Evolutionary conservation across 257 asterid species (phyloP).

Genomic region (Oldenlandia corymbosa): DNA sequence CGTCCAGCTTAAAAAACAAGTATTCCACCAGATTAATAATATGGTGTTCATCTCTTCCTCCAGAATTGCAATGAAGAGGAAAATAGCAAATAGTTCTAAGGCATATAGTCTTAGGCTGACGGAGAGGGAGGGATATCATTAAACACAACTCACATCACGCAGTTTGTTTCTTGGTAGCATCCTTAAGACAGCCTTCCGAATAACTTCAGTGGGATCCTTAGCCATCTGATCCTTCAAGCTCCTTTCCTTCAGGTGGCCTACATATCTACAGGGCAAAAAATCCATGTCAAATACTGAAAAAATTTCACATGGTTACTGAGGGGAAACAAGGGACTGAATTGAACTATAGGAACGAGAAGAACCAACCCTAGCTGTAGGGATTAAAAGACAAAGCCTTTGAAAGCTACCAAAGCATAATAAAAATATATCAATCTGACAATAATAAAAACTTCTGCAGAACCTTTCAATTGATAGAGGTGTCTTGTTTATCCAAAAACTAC

Average conservation of each 20-base stretch:
- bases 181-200: conserved; percentile 89
- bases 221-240: conserved; percentile 96
- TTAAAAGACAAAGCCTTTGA: no score
- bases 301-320: no score
- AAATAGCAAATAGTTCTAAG: neutral
- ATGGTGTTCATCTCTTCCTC: neutral
- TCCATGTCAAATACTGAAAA: neutral
- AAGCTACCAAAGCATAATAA: no score
- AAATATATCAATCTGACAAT: no score
- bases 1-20: neutral
- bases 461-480: no score
- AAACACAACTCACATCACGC: conserved; percentile 69
- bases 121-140: conserved; percentile 4
- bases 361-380: no score
- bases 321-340: no score
- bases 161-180: conserved; percentile 95
- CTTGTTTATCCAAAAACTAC: no score
- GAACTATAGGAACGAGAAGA: no score
- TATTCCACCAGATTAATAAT: neutral
- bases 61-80: neutral
- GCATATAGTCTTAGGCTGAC: neutral
- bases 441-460: no score
- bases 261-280: conserved; percentile 40
- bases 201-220: conserved; percentile 96
- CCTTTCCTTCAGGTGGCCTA: conserved; percentile 95